Conservation (phyloP, 345 rosid genomes). For the Carallia brachiata region DNA sequence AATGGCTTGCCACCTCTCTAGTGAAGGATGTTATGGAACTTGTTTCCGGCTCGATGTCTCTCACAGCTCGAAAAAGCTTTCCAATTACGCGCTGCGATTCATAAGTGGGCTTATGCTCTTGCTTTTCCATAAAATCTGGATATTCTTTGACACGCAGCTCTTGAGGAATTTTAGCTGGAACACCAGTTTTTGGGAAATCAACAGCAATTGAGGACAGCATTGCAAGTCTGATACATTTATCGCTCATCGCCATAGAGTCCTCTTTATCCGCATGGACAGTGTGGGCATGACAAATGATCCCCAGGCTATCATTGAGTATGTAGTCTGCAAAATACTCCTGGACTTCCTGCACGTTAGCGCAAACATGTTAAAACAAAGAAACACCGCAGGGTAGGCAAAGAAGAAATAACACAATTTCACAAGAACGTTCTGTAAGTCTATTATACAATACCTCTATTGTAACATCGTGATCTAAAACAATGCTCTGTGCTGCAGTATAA, state of each 20-base stretch:
- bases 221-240: conserved; percentile 44
- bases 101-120: conserved; percentile 35
- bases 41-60: conserved; percentile 26
- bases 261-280: conserved; percentile 40
- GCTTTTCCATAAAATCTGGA: conserved; percentile 69
- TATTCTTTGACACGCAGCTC: conserved; percentile 37
- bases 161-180: conserved; percentile 45
- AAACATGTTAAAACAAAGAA: too few species aligned
- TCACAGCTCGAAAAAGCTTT: conserved; percentile 52
- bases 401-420: too few species aligned
- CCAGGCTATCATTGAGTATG: conserved; percentile 48
- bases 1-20: conserved; percentile 27
- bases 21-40: conserved; percentile 34
- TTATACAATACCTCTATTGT: too few species aligned
- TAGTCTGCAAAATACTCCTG: conserved; percentile 42
- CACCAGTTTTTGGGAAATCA: conserved; percentile 61
- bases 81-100: conserved; percentile 44
- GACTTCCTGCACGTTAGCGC: too few species aligned
- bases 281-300: conserved; percentile 50
- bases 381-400: too few species aligned
- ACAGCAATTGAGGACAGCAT: conserved; percentile 43
- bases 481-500: too few species aligned
- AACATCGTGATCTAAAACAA: too few species aligned
- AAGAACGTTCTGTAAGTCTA: too few species aligned
- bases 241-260: conserved; percentile 37